Percentiles rank a stretch among this genome's conserved stretches.
Conservation (phyloP, 129 eudicot species). For the Deinandra increscens region DNA sequence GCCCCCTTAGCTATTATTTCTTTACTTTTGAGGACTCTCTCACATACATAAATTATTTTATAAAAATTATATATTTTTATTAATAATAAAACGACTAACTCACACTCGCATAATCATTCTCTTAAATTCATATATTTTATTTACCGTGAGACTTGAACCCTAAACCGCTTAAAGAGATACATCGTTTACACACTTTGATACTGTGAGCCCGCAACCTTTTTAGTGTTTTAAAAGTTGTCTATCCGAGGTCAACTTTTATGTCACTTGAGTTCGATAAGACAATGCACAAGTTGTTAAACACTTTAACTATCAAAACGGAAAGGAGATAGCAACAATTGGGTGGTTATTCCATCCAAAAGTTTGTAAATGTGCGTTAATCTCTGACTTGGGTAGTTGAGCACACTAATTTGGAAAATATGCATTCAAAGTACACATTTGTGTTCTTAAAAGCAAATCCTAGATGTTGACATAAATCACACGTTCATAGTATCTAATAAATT, state of each 20-base stretch:
- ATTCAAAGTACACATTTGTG: conserved; percentile 27
- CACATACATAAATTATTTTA: no score
- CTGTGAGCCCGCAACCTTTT: no score
- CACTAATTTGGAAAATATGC: conserved; percentile 28
- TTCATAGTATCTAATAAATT: conserved; percentile 13
- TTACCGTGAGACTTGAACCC: no score
- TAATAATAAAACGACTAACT: no score
- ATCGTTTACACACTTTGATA: no score
- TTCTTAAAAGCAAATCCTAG: conserved; percentile 17
- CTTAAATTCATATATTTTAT: no score
- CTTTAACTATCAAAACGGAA: neutral
- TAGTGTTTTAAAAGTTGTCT: neutral
- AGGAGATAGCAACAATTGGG: neutral
- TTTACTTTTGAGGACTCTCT: neutral
- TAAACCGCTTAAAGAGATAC: no score
- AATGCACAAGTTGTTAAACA: neutral
- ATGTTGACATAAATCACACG: conserved; percentile 28
- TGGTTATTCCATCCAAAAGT: neutral
- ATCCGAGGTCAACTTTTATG: neutral
- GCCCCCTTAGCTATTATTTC: neutral
- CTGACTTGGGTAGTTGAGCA: conserved; percentile 32
- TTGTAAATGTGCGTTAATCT: neutral
- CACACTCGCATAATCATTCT: neutral
- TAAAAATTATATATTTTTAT: no score
- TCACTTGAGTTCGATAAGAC: neutral